phyloP scores from a whole-genome alignment of 768 basidiomycete genomes.

The Glaciozyma martinii region DNA sequence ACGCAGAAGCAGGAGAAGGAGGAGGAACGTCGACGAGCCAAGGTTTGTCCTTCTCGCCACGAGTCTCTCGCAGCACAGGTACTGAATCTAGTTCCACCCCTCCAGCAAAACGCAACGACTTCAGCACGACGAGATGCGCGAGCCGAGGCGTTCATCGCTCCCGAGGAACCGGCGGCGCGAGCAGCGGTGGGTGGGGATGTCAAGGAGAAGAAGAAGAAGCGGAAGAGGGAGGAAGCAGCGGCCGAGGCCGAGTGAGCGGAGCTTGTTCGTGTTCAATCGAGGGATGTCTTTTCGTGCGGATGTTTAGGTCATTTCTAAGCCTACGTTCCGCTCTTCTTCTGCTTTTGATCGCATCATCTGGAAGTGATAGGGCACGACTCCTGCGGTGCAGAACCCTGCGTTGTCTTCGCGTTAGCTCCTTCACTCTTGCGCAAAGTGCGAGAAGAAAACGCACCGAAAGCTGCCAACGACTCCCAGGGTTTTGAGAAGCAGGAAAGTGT shows the following conservation, averaged over 20 bases:
- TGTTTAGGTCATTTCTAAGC: not conserved
- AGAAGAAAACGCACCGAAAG: slow-evolving; percentile 48
- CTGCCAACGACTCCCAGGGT: slow-evolving; percentile 75
- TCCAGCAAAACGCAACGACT: slow-evolving; percentile 69
- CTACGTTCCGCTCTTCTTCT: not conserved
- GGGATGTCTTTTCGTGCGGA: no score
- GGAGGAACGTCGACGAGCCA: slow-evolving; percentile 61
- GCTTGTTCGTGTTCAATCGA: no score
- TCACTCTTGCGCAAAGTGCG: not conserved
- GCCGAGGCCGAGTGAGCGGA: slow-evolving; percentile 22
- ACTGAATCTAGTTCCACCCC: not conserved
- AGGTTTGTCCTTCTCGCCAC: slow-evolving; percentile 45
- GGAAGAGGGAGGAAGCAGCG: slow-evolving; percentile 48
- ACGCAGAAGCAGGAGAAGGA: slow-evolving; percentile 74
- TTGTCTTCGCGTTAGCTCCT: not conserved
- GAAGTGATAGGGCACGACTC: slow-evolving; percentile 20
- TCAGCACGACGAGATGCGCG: slow-evolving; percentile 67
- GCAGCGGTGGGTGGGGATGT: slow-evolving; percentile 50
- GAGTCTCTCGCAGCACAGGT: slow-evolving; percentile 3
- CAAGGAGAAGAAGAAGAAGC: slow-evolving; percentile 52
- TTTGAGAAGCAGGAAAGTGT: slow-evolving; percentile 93
- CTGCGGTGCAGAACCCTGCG: slow-evolving; percentile 18
- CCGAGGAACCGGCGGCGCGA: slow-evolving; percentile 62
- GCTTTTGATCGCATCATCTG: not conserved
- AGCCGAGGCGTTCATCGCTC: slow-evolving; percentile 79